Percentiles rank a stretch among this genome's conserved stretches.
Conservation (phyloP, 345 rosid species). For the Zanthoxylum bungeanum region DNA sequence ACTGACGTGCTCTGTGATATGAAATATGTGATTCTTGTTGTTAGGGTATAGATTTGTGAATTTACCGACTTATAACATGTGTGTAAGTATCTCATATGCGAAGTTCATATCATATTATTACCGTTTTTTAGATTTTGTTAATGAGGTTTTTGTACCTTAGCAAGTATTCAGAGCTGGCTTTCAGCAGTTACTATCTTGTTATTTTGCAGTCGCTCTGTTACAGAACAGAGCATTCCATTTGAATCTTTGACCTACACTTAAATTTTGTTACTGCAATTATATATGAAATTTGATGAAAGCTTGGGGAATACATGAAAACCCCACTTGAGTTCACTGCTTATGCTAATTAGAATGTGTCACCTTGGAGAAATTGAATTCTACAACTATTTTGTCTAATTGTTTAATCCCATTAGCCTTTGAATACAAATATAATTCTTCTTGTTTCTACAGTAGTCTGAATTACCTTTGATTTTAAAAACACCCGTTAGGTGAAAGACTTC, state of each 20-base stretch:
- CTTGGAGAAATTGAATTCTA: neutral
- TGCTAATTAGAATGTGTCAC: neutral
- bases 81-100: neutral
- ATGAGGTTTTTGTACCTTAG: neutral
- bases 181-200: neutral
- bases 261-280: neutral
- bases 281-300: neutral
- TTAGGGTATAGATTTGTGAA: neutral
- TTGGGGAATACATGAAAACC: neutral
- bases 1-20: neutral
- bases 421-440: neutral
- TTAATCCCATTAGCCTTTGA: neutral
- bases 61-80: neutral
- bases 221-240: neutral
- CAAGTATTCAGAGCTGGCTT: neutral
- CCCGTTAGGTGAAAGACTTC: neutral
- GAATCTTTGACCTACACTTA: neutral
- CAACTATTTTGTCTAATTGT: neutral
- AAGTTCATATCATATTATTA: neutral
- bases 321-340: neutral
- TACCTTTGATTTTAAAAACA: neutral
- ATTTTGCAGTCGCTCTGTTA: neutral
- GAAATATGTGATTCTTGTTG: neutral
- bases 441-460: neutral
- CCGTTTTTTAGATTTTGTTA: neutral